A percentile compares a stretch with the other conserved stretches of the same genome.
phyloP scores from a whole-genome alignment of 2,329 filamentous ascomycete species.

The Endocalyx cinctus region DNA sequence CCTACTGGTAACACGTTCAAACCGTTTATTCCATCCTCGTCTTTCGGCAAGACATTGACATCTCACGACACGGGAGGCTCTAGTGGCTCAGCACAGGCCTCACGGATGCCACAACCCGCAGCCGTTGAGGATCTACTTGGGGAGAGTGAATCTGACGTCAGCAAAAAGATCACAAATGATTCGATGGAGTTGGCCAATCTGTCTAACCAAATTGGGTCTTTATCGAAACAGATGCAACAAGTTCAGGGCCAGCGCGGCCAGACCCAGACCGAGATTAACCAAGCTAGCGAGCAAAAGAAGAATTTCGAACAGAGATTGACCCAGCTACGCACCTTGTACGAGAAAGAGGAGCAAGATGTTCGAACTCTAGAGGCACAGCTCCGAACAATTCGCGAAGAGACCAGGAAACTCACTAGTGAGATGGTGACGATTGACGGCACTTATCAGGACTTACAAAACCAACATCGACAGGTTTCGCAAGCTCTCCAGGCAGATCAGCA shows the following conservation, averaged over 20 bases:
- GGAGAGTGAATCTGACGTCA: conserved; percentile 82
- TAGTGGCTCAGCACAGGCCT: conserved; percentile 37
- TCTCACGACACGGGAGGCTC: conserved; percentile 70
- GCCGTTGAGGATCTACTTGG: conserved; percentile 81
- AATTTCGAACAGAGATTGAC: conserved; percentile 87
- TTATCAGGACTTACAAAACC: conserved; percentile 74
- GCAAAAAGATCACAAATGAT: conserved; percentile 82
- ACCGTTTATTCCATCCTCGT: conserved; percentile 87
- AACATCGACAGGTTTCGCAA: conserved; percentile 71
- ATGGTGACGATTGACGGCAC: conserved; percentile 77
- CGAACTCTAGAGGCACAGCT: conserved; percentile 82
- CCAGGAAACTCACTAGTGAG: conserved; percentile 77
- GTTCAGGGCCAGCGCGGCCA: conserved; percentile 76
- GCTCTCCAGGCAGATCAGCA: conserved; percentile 81
- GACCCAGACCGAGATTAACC: conserved; percentile 77
- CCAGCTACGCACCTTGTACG: conserved; percentile 82
- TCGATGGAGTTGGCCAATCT: conserved; percentile 91
- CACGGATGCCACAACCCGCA: conserved; percentile 39
- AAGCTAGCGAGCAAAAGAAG: conserved; percentile 80
- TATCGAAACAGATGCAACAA: conserved; percentile 92
- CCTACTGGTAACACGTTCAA: conserved; percentile 61
- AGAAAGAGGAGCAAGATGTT: conserved; percentile 86
- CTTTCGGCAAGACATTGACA: conserved; percentile 80
- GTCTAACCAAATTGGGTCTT: conserved; percentile 87
- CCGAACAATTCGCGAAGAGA: conserved; percentile 69